Conservation (phyloP, 805 yeast genomes). For the Peterozyma toletana region DNA sequence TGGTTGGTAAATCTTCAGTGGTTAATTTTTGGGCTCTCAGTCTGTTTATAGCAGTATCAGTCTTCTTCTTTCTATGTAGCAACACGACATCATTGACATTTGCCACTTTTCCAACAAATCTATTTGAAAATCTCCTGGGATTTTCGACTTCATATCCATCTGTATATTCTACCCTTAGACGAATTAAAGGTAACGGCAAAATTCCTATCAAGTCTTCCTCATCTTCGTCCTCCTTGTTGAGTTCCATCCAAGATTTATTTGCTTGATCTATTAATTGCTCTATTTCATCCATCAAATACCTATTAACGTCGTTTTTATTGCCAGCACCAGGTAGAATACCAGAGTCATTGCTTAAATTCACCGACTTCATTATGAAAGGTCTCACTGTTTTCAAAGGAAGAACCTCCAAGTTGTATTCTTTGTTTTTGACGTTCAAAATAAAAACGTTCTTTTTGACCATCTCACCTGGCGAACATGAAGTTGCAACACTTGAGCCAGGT, state of each 20-base stretch:
- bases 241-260: conserved; percentile 33
- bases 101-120: conserved; percentile 87
- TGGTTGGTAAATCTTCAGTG: conserved; percentile 13
- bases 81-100: conserved; percentile 82
- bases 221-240: conserved; percentile 14
- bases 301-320: conserved; percentile 51
- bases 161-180: conserved; percentile 81
- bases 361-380: conserved; percentile 72
- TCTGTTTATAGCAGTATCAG: conserved; percentile 2
- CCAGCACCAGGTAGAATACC: conserved; percentile 55
- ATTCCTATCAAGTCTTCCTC: conserved; percentile 22
- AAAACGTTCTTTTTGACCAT: conserved; percentile 68
- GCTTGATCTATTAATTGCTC: conserved; percentile 63
- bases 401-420: conserved; percentile 48
- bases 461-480: conserved; percentile 83
- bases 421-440: conserved; percentile 56
- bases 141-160: conserved; percentile 92
- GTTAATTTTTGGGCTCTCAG: conserved; percentile 6
- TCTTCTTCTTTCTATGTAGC: conserved; percentile 47
- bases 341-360: conserved; percentile 43
- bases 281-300: conserved; percentile 55
- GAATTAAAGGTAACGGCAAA: conserved; percentile 66
- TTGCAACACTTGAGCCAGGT: conserved; percentile 92
- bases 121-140: conserved; percentile 79
- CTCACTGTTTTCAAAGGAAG: conserved; percentile 65